These are phyloP conservation scores for Lupinus albus DNA, from an alignment of 306 rosid species.

Conservation along the genomic window DNA sequence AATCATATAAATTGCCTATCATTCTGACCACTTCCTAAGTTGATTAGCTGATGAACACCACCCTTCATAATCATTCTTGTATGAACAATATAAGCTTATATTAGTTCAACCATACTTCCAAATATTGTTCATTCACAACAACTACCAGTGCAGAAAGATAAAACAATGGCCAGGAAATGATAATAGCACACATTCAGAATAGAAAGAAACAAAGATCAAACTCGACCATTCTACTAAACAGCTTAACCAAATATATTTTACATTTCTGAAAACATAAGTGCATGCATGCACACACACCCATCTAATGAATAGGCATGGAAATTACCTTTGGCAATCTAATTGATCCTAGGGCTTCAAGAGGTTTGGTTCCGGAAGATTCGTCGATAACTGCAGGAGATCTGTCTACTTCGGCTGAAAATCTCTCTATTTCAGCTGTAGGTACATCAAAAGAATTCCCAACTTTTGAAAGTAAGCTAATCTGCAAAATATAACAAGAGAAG, in stretches of 20 bases:
- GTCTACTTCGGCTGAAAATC: constrained; percentile 44
- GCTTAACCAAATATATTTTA: too few species aligned
- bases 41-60: neutral
- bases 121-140: neutral
- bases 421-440: constrained; percentile 56
- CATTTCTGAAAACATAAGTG: too few species aligned
- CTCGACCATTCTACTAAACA: too few species aligned
- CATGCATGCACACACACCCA: neutral
- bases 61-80: constrained; percentile 3
- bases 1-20: constrained; percentile 4
- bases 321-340: constrained; percentile 65
- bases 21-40: constrained; percentile 9
- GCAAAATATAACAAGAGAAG: constrained; percentile 43
- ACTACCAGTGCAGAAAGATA: constrained; percentile 26
- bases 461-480: constrained; percentile 81
- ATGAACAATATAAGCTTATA: constrained; percentile 13
- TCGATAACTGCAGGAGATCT: constrained; percentile 43
- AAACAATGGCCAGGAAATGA: neutral
- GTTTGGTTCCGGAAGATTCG: constrained; percentile 45
- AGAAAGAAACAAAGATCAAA: too few species aligned
- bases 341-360: constrained; percentile 64
- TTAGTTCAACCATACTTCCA: constrained; percentile 15
- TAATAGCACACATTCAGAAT: too few species aligned
- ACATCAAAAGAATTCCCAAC: constrained; percentile 67
- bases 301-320: constrained; percentile 33